A percentile compares a stretch with the other conserved stretches of the same genome.
Evolutionary conservation across 2,329 filamentous ascomycete genomes (phyloP).

Genomic region (Podosphaera fusca): DNA sequence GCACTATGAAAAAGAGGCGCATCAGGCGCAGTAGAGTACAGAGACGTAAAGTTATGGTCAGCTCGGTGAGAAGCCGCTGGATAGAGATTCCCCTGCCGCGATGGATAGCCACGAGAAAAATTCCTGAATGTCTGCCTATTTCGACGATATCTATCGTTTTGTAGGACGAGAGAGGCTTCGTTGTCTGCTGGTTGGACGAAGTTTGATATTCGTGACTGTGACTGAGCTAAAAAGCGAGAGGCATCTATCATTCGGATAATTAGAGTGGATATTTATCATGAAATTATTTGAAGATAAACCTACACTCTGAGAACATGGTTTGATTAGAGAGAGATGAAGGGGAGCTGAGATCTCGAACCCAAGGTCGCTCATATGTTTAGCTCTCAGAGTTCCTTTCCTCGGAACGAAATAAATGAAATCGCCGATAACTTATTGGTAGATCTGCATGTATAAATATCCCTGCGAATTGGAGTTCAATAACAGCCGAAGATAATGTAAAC

Average conservation of each 20-base stretch:
- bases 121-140: slow-evolving; percentile 10
- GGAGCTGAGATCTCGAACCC: not conserved
- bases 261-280: not conserved
- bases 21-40: slow-evolving; percentile 47
- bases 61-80: slow-evolving; percentile 29
- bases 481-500: too few species aligned
- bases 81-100: slow-evolving; percentile 48
- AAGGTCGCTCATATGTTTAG: not conserved
- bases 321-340: not conserved
- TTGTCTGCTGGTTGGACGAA: slow-evolving; percentile 36
- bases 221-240: slow-evolving; percentile 88
- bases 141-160: slow-evolving; percentile 13
- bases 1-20: slow-evolving; percentile 90
- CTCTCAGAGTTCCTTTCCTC: not conserved
- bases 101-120: slow-evolving; percentile 10
- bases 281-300: slow-evolving; percentile 3
- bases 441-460: not conserved
- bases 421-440: not conserved
- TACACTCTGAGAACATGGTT: slow-evolving; percentile 22
- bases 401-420: not conserved
- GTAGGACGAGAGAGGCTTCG: slow-evolving; percentile 17
- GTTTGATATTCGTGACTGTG: slow-evolving; percentile 66
- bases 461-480: too few species aligned
- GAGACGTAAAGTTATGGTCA: slow-evolving; percentile 58
- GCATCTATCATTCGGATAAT: slow-evolving; percentile 43